phyloP scores from a whole-genome alignment of 2,329 filamentous ascomycete species.

The Dryadomyces sulphureus region DNA sequence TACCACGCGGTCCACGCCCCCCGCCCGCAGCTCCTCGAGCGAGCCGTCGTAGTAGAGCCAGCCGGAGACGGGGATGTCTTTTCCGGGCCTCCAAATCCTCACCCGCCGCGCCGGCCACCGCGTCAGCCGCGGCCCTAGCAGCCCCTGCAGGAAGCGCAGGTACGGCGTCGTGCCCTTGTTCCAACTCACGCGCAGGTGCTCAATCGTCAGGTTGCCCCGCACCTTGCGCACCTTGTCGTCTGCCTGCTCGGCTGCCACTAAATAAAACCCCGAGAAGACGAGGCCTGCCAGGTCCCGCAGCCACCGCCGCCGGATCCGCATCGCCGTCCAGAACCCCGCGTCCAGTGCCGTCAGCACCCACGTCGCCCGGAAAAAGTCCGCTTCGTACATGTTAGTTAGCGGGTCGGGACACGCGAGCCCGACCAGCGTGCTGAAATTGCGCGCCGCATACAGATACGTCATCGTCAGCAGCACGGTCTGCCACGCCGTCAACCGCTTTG shows the following conservation, averaged over 20 bases:
- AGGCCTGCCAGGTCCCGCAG: conserved; percentile 70
- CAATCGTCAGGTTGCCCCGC: conserved; percentile 69
- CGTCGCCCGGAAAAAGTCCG: conserved; percentile 87
- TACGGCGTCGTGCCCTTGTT: conserved; percentile 90
- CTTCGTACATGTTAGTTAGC: conserved; percentile 82
- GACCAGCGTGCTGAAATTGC: conserved; percentile 87
- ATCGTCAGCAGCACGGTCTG: conserved; percentile 78
- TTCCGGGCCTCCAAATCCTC: conserved; percentile 65
- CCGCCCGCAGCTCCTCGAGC: conserved; percentile 43
- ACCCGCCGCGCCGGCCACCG: conserved; percentile 70
- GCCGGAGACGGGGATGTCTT: conserved; percentile 58
- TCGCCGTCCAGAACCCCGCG: conserved; percentile 96
- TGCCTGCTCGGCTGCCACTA: conserved; percentile 82
- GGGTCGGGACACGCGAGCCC: conserved; percentile 88
- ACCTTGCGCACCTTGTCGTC: conserved; percentile 95
- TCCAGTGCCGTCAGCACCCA: conserved; percentile 93
- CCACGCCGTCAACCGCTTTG: conserved; percentile 66
- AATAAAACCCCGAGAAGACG: conserved; percentile 76
- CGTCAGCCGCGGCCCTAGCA: conserved; percentile 67
- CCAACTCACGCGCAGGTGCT: conserved; percentile 87
- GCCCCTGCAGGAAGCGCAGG: conserved; percentile 52
- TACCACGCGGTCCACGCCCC: conserved; percentile 55
- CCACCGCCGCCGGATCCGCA: conserved; percentile 72
- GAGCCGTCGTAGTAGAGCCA: conserved; percentile 96
- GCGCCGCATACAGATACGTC: conserved; percentile 77